Base-by-base conservation (phyloP, 2,329 filamentous ascomycete species). In the Botrytis sinoallii region DNA sequence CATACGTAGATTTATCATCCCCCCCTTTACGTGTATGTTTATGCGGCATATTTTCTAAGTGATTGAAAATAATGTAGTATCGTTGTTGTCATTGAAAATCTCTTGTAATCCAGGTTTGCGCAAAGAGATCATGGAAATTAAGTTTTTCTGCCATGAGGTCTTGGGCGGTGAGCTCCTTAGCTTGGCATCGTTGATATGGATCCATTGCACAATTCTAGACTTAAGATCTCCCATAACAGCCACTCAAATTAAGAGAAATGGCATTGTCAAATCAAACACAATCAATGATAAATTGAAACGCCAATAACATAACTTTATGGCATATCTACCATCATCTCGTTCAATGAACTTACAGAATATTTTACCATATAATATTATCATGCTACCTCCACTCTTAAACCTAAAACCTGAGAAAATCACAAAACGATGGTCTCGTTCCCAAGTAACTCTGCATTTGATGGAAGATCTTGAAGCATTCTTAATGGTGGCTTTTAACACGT, bases 1-100 rank as follows among this genome's bases (percentile, higher is more conserved):
- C 85, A 77, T 81, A 91, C 90, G 85, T 84, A 25, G 85, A 85
- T 67, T 85, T 84, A 74, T 90, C 87, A 18, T 85, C 86, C 73
- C 85, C 85, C 12, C 85, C 86, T 75, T 88, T 88, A 77, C 92
- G 88, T 76, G 92, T 95, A 82, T 97, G 93, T 84, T 97, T 97
- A 84, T 95, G 93, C 82, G 93, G 93, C 93, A 97, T 97, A 14
- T 70, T 64, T 69, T 18, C 18, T 29, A 16, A 10, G 14, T 35
- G 29, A 48, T 38, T n/a, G 64, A 22, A 22, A n/a, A 38, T 55
- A 5, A n/a, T 29, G 12, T 40, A 22, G 29, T 57, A 40, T 57
- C 16, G 16, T 69, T 25, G 61, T 44, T 18, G 35, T 44, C 10
- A n/a, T 40, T 22, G 29, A 16, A 57, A 68, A 42, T 20, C 22